Conservation (phyloP, 352 stramenopile genomes). For the Phytophthora pini region DNA sequence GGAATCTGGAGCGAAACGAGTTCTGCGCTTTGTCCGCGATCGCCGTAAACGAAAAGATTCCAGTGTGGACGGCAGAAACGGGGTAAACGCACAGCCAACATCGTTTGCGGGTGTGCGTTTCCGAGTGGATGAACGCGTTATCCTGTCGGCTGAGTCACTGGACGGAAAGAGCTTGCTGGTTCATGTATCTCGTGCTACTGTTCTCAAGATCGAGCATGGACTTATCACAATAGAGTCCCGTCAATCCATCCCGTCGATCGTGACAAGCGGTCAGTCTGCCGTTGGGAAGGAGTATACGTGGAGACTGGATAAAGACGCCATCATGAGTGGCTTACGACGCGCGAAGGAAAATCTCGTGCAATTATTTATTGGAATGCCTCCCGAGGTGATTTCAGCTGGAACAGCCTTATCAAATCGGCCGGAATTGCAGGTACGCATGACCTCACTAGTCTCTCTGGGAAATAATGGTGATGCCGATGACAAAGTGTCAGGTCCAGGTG, state of each 20-base stretch:
- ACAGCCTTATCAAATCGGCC: conserved; percentile 40
- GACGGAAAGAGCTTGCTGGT: conserved; percentile 71
- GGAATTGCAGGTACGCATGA: conserved; percentile 41
- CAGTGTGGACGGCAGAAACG: background rate
- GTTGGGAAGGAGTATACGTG: conserved; percentile 72
- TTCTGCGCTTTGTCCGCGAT: conserved; percentile 63
- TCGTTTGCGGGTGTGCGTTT: conserved; percentile 68
- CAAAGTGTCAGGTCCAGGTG: conserved; percentile 41
- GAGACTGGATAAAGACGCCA: conserved; percentile 80
- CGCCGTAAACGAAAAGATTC: conserved; percentile 27
- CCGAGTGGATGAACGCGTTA: conserved; percentile 73
- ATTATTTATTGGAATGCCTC: conserved; percentile 66
- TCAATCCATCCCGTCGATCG: conserved; percentile 65
- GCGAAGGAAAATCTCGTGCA: conserved; percentile 83
- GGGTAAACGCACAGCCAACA: conserved; percentile 18
- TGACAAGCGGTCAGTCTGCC: conserved; percentile 59
- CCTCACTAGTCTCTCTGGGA: conserved; percentile 15
- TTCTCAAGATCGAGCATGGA: conserved; percentile 53
- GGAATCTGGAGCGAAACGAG: conserved; percentile 45
- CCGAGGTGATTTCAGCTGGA: conserved; percentile 49
- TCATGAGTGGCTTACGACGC: conserved; percentile 67
- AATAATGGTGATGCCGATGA: conserved; percentile 19
- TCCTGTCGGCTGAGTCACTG: conserved; percentile 75
- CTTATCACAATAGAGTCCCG: conserved; percentile 61
- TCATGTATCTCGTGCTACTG: conserved; percentile 62